Conservation (phyloP, 768 basidiomycete species). For the Termitomyces sp. region DNA sequence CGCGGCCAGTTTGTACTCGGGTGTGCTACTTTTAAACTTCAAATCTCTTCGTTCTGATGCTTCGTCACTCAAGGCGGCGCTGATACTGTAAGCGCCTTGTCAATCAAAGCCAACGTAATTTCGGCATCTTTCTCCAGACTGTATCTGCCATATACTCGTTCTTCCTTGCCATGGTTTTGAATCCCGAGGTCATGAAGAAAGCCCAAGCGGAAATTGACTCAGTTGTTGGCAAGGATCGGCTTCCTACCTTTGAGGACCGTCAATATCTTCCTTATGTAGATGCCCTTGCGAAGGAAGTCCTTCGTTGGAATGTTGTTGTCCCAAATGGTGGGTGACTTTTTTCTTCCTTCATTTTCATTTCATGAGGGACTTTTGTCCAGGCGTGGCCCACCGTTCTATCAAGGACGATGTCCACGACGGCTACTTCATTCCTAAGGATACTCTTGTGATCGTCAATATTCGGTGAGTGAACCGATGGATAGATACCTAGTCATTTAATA, state of each 20-base stretch:
- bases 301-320: slow-evolving; percentile 47
- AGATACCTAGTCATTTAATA: background rate
- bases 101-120: background rate
- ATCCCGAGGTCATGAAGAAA: slow-evolving; percentile 53
- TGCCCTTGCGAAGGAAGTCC: slow-evolving; percentile 58
- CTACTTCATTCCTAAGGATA: slow-evolving; percentile 58
- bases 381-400: slow-evolving; percentile 52
- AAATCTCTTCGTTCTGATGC: slow-evolving; percentile 1
- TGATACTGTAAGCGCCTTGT: slow-evolving; percentile 43
- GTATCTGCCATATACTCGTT: slow-evolving; percentile 60
- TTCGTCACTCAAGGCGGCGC: slow-evolving; percentile 43
- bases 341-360: background rate
- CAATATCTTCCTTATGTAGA: slow-evolving; percentile 56
- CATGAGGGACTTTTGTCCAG: slow-evolving; percentile 19
- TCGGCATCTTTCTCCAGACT: slow-evolving; percentile 36
- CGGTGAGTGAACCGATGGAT: slow-evolving; percentile 28
- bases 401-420: slow-evolving; percentile 63
- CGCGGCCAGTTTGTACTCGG: slow-evolving; percentile 53
- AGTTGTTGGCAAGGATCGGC: slow-evolving; percentile 54
- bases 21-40: slow-evolving; percentile 21
- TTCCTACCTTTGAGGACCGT: slow-evolving; percentile 60
- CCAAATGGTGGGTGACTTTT: slow-evolving; percentile 30
- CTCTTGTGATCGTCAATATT: slow-evolving; percentile 50
- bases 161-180: slow-evolving; percentile 58
- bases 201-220: slow-evolving; percentile 63